These are phyloP conservation scores for Tolypocladium cylindrosporum DNA, from an alignment of 2,329 filamentous ascomycete genomes.

Conservation along the genomic window DNA sequence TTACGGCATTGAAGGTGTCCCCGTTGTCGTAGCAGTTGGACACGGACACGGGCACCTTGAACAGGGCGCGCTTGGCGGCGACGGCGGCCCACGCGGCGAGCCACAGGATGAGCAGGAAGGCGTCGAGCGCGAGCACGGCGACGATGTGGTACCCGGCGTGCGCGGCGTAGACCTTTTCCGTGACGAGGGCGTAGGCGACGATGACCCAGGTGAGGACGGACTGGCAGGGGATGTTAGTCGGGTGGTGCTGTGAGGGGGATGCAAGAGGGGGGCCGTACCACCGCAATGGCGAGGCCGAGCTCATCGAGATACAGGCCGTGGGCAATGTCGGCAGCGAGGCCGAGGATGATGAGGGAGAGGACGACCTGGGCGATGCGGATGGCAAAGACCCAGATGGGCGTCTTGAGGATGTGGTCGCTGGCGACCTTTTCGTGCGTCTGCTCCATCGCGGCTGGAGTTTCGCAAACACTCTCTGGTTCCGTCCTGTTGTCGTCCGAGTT, in stretches of 20 bases:
- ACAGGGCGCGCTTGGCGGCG: conserved; percentile 27
- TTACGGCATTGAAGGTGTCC: conserved; percentile 26
- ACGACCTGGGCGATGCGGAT: conserved; percentile 30
- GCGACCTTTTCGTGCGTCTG: conserved; percentile 7
- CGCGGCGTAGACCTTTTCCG: conserved; percentile 27
- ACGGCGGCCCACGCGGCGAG: conserved; percentile 31
- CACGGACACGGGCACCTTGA: conserved; percentile 20
- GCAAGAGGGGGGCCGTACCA: conserved; percentile 19
- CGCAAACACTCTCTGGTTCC: neutral
- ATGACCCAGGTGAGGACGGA: conserved; percentile 35
- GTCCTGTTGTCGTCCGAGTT: neutral
- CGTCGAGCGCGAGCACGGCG: conserved; percentile 33
- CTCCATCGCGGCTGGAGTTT: conserved; percentile 6
- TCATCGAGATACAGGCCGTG: conserved; percentile 27
- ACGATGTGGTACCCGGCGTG: conserved; percentile 30
- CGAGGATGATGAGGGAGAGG: conserved; percentile 32
- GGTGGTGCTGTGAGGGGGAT: too few species aligned
- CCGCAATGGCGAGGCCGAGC: conserved; percentile 29
- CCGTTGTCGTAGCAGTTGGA: conserved; percentile 25
- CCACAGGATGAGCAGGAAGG: conserved; percentile 35
- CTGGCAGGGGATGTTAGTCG: conserved; percentile 15
- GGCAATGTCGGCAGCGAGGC: conserved; percentile 29
- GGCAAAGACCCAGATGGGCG: conserved; percentile 32
- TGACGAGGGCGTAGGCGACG: conserved; percentile 28
- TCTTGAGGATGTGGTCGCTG: conserved; percentile 22